phyloP scores from a whole-genome alignment of 345 rosid species.

The Boechera retrofracta region DNA sequence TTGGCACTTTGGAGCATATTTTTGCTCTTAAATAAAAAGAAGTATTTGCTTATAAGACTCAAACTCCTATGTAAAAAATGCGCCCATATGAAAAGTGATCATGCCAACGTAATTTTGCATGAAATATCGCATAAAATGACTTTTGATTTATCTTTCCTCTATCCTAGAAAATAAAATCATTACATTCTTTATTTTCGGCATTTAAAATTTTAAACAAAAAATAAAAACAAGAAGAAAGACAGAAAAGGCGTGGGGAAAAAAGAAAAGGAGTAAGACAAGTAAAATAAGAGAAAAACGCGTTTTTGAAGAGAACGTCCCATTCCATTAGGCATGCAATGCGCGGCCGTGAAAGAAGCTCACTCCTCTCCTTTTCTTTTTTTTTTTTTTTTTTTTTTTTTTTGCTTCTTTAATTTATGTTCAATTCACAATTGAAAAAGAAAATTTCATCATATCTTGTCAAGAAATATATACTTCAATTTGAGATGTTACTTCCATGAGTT shows the following conservation, averaged over 20 bases:
- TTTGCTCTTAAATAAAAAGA: slow-evolving; percentile 12
- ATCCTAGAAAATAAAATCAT: slow-evolving; percentile 5
- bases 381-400: not conserved
- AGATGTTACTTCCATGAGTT: not conserved
- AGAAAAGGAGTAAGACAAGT: slow-evolving; percentile 19
- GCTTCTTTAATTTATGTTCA: not conserved
- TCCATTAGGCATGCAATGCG: slow-evolving; percentile 47
- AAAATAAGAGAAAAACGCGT: slow-evolving; percentile 41
- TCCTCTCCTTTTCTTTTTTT: slow-evolving; percentile 26
- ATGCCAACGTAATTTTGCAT: slow-evolving; percentile 51
- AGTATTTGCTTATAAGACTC: slow-evolving; percentile 45
- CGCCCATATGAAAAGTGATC: slow-evolving; percentile 47
- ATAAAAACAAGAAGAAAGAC: slow-evolving; percentile 29
- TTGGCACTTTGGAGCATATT: slow-evolving; percentile 8
- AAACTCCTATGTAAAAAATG: slow-evolving; percentile 38
- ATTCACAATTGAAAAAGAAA: not conserved
- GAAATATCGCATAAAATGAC: slow-evolving; percentile 43
- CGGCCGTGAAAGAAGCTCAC: slow-evolving; percentile 50
- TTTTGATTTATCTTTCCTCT: slow-evolving; percentile 2
- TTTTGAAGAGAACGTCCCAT: slow-evolving; percentile 46
- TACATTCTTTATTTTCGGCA: not conserved
- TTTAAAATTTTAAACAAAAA: not conserved
- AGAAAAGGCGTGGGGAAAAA: slow-evolving; percentile 38
- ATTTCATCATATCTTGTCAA: not conserved
- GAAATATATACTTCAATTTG: not conserved